Conservation (phyloP, 73 alveolate species). For the Stentor roeselii region DNA sequence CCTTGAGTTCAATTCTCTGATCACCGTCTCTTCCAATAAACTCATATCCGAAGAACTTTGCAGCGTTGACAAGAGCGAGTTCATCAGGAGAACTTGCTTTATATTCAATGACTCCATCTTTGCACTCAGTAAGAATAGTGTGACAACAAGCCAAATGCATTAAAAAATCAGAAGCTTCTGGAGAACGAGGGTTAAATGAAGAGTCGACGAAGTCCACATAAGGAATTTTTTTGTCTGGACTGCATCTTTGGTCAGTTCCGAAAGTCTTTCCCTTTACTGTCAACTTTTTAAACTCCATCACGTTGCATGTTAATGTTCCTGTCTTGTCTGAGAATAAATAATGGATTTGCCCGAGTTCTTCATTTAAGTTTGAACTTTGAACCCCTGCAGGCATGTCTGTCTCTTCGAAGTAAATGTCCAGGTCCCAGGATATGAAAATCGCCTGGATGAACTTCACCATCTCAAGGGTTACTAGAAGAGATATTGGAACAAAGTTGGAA, state of each 20-base stretch:
- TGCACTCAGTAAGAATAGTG: slow-evolving; percentile 70
- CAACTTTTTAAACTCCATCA: slow-evolving; percentile 68
- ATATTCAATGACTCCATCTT: slow-evolving; percentile 32
- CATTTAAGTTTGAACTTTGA: slow-evolving; percentile 74
- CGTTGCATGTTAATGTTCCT: slow-evolving; percentile 87
- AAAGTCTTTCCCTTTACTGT: slow-evolving; percentile 45
- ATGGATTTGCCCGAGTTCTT: slow-evolving; percentile 83
- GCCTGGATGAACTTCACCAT: slow-evolving; percentile 83
- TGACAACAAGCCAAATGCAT: slow-evolving; percentile 67
- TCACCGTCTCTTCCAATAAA: slow-evolving; percentile 16
- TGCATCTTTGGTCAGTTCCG: slow-evolving; percentile 32
- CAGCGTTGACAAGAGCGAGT: slow-evolving; percentile 91
- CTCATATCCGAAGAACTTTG: slow-evolving; percentile 40
- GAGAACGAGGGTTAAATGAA: background rate
- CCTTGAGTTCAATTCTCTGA: background rate
- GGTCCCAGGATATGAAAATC: slow-evolving; percentile 71
- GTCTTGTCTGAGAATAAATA: slow-evolving; percentile 87
- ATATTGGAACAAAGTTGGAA: slow-evolving; percentile 87
- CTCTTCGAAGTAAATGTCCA: slow-evolving; percentile 50
- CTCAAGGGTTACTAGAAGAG: slow-evolving; percentile 84
- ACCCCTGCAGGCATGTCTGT: slow-evolving; percentile 59
- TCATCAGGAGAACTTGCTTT: slow-evolving; percentile 94
- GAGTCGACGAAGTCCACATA: slow-evolving; percentile 21
- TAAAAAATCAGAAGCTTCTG: slow-evolving; percentile 34
- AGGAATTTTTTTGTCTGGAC: slow-evolving; percentile 6